Evolutionary conservation across 1,139 yeast species (phyloP), one percentile per base, ranked within the genome.

Genomic region (Komagataea norvegica): DNA sequence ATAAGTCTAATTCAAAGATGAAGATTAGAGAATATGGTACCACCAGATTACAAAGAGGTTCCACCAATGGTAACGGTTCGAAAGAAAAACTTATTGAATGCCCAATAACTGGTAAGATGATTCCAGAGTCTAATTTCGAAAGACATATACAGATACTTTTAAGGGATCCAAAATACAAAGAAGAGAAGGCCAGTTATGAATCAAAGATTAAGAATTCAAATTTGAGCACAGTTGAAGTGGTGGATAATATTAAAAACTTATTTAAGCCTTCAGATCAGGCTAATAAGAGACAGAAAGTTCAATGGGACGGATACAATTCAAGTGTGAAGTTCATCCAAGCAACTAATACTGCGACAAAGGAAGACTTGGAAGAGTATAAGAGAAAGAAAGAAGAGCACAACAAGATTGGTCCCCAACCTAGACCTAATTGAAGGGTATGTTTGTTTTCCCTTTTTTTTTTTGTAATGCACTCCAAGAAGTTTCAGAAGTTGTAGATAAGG

Each of bases 91-190:
- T 63, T 34, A 70, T 85, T 34, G 70, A 68, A 51, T 83, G 96
- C 56, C 93, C 95, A 25, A 64, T 86, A 40, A 82, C 95, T 0
- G 79, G 79, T 1, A 72, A 78, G 49, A 55, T 72, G 53, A 72
- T 89, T 4, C 83, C 89, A 0, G 93, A 84, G 51, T 69, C 71
- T 38, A 67, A 80, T 46, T 86, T 84, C 55, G 87, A 82, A 47
- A 74, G 70, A 46, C 96, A 89, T 58, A 66, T 88, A 47, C 73
- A 76, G 41, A 72, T 78, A n/a, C 64, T 84, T 40, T 65, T 86
- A 33, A 64, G 91, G 37, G 95, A 89, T 59, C 95, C 96, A 2
- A 68, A 75, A 46, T 86, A 85, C 63, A 72, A 78, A 48, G 77
- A 77, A 45, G 89, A 86, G 56, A 80, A 77, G 52, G 76, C 73